phyloP scores from a whole-genome alignment of 2,329 filamentous ascomycete genomes.

The Aspergillus piperis region DNA sequence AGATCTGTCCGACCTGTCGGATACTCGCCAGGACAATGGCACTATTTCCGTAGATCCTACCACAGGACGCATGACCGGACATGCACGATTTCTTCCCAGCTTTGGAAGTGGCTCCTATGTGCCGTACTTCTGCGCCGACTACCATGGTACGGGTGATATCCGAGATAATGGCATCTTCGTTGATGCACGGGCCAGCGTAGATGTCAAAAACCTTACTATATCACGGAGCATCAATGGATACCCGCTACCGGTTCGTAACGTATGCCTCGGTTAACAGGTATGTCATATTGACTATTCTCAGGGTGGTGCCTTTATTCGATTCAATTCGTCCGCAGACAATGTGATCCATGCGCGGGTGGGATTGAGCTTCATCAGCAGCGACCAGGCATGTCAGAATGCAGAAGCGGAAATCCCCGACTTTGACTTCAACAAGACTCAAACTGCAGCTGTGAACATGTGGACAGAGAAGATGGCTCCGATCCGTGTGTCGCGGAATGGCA shows the following conservation, averaged over 20 bases:
- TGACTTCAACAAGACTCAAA: slow-evolving; percentile 58
- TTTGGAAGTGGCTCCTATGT: slow-evolving; percentile 64
- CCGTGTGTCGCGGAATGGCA: slow-evolving; percentile 35
- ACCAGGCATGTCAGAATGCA: slow-evolving; percentile 67
- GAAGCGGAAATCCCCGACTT: slow-evolving; percentile 67
- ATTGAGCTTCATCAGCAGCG: slow-evolving; percentile 66
- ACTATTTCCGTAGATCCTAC: slow-evolving; percentile 57
- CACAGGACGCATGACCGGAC: slow-evolving; percentile 64
- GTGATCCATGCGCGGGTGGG: slow-evolving; percentile 66
- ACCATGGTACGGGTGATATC: slow-evolving; percentile 55
- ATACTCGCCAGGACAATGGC: slow-evolving; percentile 61
- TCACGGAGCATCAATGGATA: slow-evolving; percentile 61
- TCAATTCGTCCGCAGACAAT: slow-evolving; percentile 51
- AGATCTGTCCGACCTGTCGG: slow-evolving; percentile 64
- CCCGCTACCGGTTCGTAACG: slow-evolving; percentile 42
- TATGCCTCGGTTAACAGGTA: neutral
- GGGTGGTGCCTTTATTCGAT: slow-evolving; percentile 66
- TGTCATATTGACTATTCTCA: slow-evolving; percentile 27
- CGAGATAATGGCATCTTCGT: slow-evolving; percentile 64
- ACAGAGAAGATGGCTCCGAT: slow-evolving; percentile 53
- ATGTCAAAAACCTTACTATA: slow-evolving; percentile 56
- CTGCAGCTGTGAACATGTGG: slow-evolving; percentile 60
- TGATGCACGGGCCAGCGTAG: slow-evolving; percentile 59
- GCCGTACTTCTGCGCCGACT: slow-evolving; percentile 68
- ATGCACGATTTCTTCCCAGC: slow-evolving; percentile 62